Conservation (phyloP, 2,329 filamentous ascomycete genomes). For the Botryotinia narcissicola region DNA sequence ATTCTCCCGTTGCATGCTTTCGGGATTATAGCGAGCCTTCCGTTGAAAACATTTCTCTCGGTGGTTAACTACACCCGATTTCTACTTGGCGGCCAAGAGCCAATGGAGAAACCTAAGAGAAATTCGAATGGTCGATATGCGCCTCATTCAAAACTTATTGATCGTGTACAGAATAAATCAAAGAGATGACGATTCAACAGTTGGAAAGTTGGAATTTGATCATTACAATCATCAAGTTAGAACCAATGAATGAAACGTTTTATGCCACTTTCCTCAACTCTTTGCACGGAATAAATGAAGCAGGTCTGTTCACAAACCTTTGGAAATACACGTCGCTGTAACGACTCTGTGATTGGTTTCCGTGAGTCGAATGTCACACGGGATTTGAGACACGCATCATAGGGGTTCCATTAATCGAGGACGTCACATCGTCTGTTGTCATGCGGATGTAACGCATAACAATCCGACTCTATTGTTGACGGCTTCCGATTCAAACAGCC, state of each 20-base stretch:
- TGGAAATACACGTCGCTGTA: not conserved
- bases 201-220: slow-evolving; percentile 11
- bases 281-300: not conserved
- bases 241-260: not conserved
- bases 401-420: not conserved
- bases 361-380: not conserved
- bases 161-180: slow-evolving; percentile 26
- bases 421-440: slow-evolving; percentile 5
- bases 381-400: not conserved
- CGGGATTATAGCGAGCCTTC: slow-evolving; percentile 28
- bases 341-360: not conserved
- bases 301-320: not conserved
- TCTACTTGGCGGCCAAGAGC: slow-evolving; percentile 23
- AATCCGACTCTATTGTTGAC: slow-evolving; percentile 18
- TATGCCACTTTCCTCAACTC: slow-evolving; percentile 6
- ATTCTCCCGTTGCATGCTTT: slow-evolving; percentile 35
- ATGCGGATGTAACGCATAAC: slow-evolving; percentile 3
- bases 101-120: slow-evolving; percentile 23
- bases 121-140: slow-evolving; percentile 27
- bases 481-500: slow-evolving; percentile 2
- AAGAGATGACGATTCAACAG: slow-evolving; percentile 24
- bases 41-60: slow-evolving; percentile 30
- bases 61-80: slow-evolving; percentile 29
- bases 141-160: slow-evolving; percentile 17
- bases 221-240: not conserved